Evolutionary conservation across 305 asterid species (phyloP).

Genomic region (Solanum hybrid): DNA sequence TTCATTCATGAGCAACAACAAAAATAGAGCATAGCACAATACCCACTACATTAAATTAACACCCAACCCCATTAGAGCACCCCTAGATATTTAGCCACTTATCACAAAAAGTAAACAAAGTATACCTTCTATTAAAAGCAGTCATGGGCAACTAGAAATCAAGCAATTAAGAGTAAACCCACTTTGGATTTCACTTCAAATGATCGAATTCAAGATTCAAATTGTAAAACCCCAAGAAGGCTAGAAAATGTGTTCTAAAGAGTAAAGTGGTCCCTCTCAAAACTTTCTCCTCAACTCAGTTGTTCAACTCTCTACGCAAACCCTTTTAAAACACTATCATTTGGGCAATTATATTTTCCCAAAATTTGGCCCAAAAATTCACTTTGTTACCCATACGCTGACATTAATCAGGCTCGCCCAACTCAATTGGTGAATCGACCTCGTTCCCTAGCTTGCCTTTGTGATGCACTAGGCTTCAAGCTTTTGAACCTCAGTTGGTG

Average conservation of each 20-base stretch:
- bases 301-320: neutral
- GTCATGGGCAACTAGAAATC: neutral
- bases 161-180: neutral
- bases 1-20: neutral
- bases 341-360: neutral
- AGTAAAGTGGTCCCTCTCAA: neutral
- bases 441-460: neutral
- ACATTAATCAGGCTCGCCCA: neutral
- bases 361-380: neutral
- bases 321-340: neutral
- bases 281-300: neutral
- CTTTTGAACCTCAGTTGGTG: neutral
- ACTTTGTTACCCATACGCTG: neutral
- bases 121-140: neutral
- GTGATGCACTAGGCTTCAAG: neutral
- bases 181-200: neutral
- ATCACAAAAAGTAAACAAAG: neutral
- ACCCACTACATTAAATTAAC: neutral
- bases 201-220: neutral
- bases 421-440: neutral
- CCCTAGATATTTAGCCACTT: neutral
- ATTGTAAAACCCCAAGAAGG: neutral
- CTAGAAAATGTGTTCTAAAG: neutral
- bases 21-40: neutral
- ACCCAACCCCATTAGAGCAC: neutral